Evolutionary conservation across 163 green algal genomes (phyloP), one percentile per base, ranked within the genome.

Genomic region (Picocystis sp.): DNA sequence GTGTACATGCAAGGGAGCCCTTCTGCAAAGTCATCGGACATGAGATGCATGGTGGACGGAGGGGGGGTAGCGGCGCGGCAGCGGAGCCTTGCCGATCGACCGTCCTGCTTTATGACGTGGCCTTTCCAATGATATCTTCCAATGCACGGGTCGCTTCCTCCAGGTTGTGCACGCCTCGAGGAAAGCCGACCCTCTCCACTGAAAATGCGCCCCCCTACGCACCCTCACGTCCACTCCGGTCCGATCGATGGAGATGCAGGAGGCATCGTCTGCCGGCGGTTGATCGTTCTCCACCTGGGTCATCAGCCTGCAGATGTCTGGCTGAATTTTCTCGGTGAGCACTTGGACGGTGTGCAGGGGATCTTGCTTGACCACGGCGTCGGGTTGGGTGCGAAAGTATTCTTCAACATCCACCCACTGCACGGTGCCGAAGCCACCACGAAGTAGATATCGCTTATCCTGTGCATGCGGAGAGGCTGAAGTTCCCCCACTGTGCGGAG

Each of bases 381-480:
- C 82, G 17, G 70, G 81, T 47, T 61, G 52, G 6, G 61, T 65
- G 2, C 45, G 44, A 14, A 55, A 63, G 65, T 93, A 93, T 62
- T 88, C 80, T 2, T 66, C 62, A 3, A 76, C 52, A 45, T 84
- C 72, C 29, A 93, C 65, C 82, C 82, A 96, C 56, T 87, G 76
- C 57, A 97, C 80, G 8, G 89, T 96, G 35, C 89, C 89, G 71
- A 95, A 98, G 41, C 89, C 89, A 24, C 89, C 17, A 96, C 87
- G 71, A 98, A 98, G 69, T 94, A 97, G 60, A 97, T 93, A 76
- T 98, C 89, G 34, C 75, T 78, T 45, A 96, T 88, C 62, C 73
- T 63, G 69, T 93, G 77, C 87, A 97, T 97, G 25, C 84, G 60
- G 65, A 97, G 76, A 86, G 94, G 33, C 80, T 53, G 44, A 80